phyloP scores from a whole-genome alignment of 306 rosid species.

The Psophocarpus tetragonolobus region DNA sequence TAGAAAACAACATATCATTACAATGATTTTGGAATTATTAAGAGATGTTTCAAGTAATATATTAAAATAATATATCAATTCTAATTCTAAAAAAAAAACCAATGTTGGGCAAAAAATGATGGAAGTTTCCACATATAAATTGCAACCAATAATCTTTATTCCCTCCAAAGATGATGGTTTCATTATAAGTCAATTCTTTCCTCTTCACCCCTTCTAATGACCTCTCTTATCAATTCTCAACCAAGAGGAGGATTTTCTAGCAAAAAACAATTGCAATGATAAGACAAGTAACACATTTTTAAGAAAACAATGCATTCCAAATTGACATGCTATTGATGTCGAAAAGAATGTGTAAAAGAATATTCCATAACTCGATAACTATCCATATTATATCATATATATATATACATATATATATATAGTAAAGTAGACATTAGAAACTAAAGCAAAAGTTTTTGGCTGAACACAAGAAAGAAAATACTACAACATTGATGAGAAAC shows the following conservation, averaged over 20 bases:
- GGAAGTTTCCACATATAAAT: constrained; percentile 42
- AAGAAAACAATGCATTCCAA: background rate
- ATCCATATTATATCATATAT: constrained; percentile 11
- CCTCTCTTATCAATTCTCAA: constrained; percentile 43
- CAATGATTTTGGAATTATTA: no score
- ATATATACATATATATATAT: no score
- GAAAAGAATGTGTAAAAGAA: background rate
- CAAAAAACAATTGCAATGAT: constrained; percentile 41
- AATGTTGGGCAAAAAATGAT: no score
- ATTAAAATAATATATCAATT: no score
- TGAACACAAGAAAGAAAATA: background rate
- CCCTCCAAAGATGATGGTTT: constrained; percentile 52
- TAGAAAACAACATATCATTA: no score
- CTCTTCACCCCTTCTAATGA: constrained; percentile 41
- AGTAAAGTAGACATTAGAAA: background rate
- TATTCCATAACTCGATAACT: background rate
- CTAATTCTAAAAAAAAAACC: no score
- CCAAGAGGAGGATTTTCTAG: constrained; percentile 46
- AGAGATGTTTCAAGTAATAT: no score
- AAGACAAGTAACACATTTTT: constrained; percentile 48
- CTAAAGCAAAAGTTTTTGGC: background rate
- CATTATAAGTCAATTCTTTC: constrained; percentile 43
- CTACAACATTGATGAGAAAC: background rate
- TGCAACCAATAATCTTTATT: constrained; percentile 41
- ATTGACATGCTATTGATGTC: background rate